Evolutionary conservation across 805 yeast species (phyloP).

Genomic region (Ogataea pilisensis): DNA sequence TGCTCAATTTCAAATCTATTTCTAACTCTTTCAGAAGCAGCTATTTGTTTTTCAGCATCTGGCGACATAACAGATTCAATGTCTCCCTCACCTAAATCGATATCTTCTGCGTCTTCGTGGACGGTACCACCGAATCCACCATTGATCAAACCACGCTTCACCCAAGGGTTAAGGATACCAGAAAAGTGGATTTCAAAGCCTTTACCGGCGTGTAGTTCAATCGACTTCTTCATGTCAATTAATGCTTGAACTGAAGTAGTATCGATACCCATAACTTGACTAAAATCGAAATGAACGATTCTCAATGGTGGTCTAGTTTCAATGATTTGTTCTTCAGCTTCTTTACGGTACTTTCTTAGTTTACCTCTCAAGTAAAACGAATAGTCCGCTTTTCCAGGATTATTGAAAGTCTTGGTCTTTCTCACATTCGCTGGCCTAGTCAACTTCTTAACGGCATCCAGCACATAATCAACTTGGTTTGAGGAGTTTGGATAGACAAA

Average conservation of each 20-base stretch:
- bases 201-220: conserved; percentile 70
- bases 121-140: conserved; percentile 64
- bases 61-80: background rate
- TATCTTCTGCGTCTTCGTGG: conserved; percentile 4
- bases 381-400: conserved; percentile 62
- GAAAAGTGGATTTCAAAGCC: conserved; percentile 88
- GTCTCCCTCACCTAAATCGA: conserved; percentile 4
- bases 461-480: conserved; percentile 61
- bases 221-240: conserved; percentile 68
- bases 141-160: conserved; percentile 66
- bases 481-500: conserved; percentile 82
- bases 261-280: conserved; percentile 71
- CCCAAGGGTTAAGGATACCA: conserved; percentile 84
- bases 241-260: conserved; percentile 76
- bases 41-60: conserved; percentile 27
- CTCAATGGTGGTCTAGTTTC: conserved; percentile 65
- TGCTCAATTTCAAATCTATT: conserved; percentile 14
- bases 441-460: conserved; percentile 57
- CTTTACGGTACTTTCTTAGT: conserved; percentile 8
- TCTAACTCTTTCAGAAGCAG: conserved; percentile 3
- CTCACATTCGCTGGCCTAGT: conserved; percentile 56
- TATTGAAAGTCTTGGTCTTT: conserved; percentile 78
- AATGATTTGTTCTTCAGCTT: conserved; percentile 25
- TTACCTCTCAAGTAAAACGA: conserved; percentile 17
- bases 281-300: conserved; percentile 76